These are phyloP conservation scores for Exophiala oligosperma DNA, from an alignment of 2,329 filamentous ascomycete genomes.

Conservation along the genomic window DNA sequence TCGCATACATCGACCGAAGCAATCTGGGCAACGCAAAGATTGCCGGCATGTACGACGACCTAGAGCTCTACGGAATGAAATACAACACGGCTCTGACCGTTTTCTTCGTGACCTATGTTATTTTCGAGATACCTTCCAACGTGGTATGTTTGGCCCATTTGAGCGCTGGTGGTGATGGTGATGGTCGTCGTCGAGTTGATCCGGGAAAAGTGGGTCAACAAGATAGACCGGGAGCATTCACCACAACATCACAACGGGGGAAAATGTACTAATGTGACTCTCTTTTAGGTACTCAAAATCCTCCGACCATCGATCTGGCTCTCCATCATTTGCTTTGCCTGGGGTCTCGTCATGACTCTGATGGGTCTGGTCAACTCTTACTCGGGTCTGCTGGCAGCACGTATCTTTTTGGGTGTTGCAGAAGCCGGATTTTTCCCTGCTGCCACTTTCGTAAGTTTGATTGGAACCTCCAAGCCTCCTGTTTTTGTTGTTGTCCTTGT, in stretches of 20 bases:
- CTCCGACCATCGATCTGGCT: slow-evolving; percentile 25
- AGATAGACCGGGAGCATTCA: too few species aligned
- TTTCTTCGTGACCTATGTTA: slow-evolving; percentile 29
- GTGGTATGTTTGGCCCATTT: slow-evolving; percentile 31
- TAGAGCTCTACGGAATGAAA: slow-evolving; percentile 44
- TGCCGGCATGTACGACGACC: slow-evolving; percentile 43
- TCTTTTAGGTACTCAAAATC: slow-evolving; percentile 41
- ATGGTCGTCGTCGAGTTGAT: too few species aligned
- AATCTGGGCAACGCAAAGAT: slow-evolving; percentile 51
- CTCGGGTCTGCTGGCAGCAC: slow-evolving; percentile 43
- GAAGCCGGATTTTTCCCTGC: slow-evolving; percentile 55
- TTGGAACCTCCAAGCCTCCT: too few species aligned
- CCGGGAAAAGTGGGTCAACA: too few species aligned
- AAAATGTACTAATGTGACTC: too few species aligned
- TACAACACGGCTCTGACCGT: slow-evolving; percentile 34
- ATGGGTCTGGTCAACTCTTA: slow-evolving; percentile 44
- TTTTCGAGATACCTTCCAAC: slow-evolving; percentile 47
- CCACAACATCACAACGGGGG: too few species aligned
- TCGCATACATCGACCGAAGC: slow-evolving; percentile 39
- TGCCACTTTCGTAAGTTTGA: slow-evolving; percentile 45
- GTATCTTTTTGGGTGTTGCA: slow-evolving; percentile 47
- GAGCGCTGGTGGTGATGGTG: too few species aligned
- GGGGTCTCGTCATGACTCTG: slow-evolving; percentile 50
- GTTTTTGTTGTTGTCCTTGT: too few species aligned
- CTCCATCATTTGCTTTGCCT: slow-evolving; percentile 19